Evolutionary conservation across 495 filamentous ascomycete species (phyloP), one percentile per base, ranked within the genome.

Genomic region (Penicillium dipodomyicola): DNA sequence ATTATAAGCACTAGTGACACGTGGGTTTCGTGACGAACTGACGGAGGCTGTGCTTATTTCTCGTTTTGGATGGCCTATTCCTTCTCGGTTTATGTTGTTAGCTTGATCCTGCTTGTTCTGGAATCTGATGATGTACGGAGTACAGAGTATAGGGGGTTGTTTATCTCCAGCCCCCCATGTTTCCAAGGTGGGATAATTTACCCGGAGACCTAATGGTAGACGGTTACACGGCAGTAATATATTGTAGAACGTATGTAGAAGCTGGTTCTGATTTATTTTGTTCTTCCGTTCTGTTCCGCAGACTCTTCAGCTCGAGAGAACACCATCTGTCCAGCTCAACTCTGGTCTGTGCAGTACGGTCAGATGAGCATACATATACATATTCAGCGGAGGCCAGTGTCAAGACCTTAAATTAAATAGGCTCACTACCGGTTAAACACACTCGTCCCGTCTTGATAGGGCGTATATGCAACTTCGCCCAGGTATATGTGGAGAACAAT

Each of bases 11-110:
- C 52, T 54, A 54, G 19, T 15, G 20, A 47, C 52, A 54, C 52
- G 52, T 54, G 52, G 42, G 22, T 25, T 54, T 11, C 5, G 30
- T 54, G 52, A 47, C 52, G 52, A 54, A 35, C 42, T 35, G 30
- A 43, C 20, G 15, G 30, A 47, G 5, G 41, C 22, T 40, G 23
- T 54, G 42, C 42, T 54, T 54, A 47, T 54, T 54, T 25, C 19
- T n/a, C 37, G 12, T 10, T 14, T 35, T 2, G 1, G 33, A 15
- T 35, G 49, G 41, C 30, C 23, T 25, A 15, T 25, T 37, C 5
- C 48, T 35, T 20, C 20, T 51, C 27, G 27, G n/a, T n/a, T 51
- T n/a, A 17, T 19, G 12, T 5, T 43, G 15, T 4, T 52, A 43
- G 49, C 35, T 35, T 23, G 12, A 22, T 45, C 20, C 20, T 45